Percentiles rank a stretch among this genome's conserved stretches.
Conservation (phyloP, 1,284 basidiomycete species). For the Sphagnurus paluster region DNA sequence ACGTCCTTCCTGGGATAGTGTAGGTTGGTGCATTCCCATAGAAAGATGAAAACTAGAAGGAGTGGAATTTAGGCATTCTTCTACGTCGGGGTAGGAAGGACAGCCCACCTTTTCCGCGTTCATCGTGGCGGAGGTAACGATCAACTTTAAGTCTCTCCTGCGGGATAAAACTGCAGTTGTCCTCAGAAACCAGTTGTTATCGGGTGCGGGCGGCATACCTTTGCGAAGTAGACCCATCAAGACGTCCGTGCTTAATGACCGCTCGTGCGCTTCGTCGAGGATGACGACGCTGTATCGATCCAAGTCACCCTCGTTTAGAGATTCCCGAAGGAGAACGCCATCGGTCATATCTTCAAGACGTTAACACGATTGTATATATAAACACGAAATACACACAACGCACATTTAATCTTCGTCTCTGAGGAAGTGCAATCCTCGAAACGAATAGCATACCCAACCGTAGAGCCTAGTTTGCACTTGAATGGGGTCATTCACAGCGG, state of each 20-base stretch:
- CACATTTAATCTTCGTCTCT: constrained; percentile 95
- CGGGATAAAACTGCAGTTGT: constrained; percentile 76
- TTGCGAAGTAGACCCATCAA: constrained; percentile 95
- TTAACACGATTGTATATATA: constrained; percentile 4
- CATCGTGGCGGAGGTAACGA: constrained; percentile 99
- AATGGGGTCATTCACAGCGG: constrained; percentile 3
- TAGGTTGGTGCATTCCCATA: constrained; percentile 95
- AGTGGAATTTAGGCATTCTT: constrained; percentile 1
- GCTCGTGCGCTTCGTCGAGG: constrained; percentile 96
- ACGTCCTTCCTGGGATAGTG: constrained; percentile 97
- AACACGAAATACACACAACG: constrained; percentile 23
- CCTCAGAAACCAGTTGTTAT: constrained; percentile 7
- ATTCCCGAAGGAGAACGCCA: constrained; percentile 94
- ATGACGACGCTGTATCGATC: constrained; percentile 96
- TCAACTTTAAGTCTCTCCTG: constrained; percentile 90
- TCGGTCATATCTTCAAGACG: constrained; percentile 87
- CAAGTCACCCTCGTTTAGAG: constrained; percentile 92
- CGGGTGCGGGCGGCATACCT: constrained; percentile 51
- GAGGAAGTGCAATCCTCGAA: constrained; percentile 96
- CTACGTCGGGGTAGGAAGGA: not conserved
- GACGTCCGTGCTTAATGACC: constrained; percentile 94
- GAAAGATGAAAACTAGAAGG: constrained; percentile 82
- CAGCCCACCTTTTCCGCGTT: constrained; percentile 87
- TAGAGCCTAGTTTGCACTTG: constrained; percentile 86
- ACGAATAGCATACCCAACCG: constrained; percentile 95